Conservation (phyloP, 169 alveolate species). For the Plasmodium coatneyi region DNA sequence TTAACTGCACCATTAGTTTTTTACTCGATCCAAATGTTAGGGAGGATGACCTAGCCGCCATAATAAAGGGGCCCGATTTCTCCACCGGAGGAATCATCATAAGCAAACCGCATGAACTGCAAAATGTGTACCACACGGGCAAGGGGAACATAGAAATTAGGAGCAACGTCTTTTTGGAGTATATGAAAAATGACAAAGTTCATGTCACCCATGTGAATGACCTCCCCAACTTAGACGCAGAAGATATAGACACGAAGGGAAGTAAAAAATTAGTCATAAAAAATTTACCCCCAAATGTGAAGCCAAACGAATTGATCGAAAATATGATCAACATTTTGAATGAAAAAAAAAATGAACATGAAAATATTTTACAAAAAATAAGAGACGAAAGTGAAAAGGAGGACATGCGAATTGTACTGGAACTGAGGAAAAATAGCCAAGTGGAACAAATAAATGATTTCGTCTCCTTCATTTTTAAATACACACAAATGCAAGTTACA, state of each 20-base stretch:
- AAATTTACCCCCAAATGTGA: slow-evolving; percentile 78
- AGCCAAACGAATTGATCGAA: slow-evolving; percentile 68
- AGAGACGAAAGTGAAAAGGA: slow-evolving; percentile 78
- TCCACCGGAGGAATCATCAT: slow-evolving; percentile 88
- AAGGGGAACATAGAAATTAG: slow-evolving; percentile 82
- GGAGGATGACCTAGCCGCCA: slow-evolving; percentile 72
- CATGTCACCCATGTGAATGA: slow-evolving; percentile 31
- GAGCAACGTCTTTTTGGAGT: slow-evolving; percentile 64
- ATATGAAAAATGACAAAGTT: slow-evolving; percentile 15
- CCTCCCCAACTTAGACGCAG: background rate
- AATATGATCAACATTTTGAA: slow-evolving; percentile 15
- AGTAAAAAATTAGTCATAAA: slow-evolving; percentile 50
- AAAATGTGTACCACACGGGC: slow-evolving; percentile 82
- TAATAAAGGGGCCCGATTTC: slow-evolving; percentile 88
- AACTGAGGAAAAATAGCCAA: slow-evolving; percentile 58
- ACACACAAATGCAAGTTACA: slow-evolving; percentile 67
- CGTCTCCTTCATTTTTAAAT: slow-evolving; percentile 29
- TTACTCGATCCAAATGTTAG: slow-evolving; percentile 72
- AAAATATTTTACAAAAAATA: slow-evolving; percentile 49
- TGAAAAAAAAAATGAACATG: slow-evolving; percentile 74
- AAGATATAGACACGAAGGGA: slow-evolving; percentile 10
- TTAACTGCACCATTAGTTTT: slow-evolving; percentile 77
- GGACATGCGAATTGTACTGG: slow-evolving; percentile 77
- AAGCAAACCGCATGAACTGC: slow-evolving; percentile 69
- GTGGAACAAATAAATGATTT: slow-evolving; percentile 62